These are phyloP conservation scores for Starmerella potacharoeniae DNA, from an alignment of 805 yeast genomes.

Conservation along the genomic window DNA sequence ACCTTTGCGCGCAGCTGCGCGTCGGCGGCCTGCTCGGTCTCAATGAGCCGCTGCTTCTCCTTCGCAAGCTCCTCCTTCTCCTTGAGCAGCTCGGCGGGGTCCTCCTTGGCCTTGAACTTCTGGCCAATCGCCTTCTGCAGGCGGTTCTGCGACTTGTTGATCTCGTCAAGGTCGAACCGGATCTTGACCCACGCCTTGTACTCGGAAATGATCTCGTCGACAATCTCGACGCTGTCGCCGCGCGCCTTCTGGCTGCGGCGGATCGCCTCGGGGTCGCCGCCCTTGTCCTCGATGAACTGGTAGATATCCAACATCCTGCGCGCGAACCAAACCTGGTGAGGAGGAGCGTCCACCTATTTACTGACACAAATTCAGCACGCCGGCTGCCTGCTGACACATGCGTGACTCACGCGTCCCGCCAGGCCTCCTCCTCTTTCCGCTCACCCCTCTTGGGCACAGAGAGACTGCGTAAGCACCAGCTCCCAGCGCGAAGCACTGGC, in stretches of 20 bases:
- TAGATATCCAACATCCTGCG: conserved; percentile 77
- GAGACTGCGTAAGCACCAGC: no score
- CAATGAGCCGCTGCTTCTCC: conserved; percentile 55
- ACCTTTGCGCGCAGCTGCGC: conserved; percentile 64
- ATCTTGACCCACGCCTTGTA: conserved; percentile 88
- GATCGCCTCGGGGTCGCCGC: conserved; percentile 87
- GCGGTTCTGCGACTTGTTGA: conserved; percentile 79
- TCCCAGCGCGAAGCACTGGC: no score
- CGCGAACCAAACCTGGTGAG: background rate
- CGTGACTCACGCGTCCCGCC: no score
- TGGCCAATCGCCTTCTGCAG: conserved; percentile 87
- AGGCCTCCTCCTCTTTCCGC: no score
- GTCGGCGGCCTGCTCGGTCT: conserved; percentile 72
- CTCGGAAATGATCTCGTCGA: conserved; percentile 85
- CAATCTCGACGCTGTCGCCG: conserved; percentile 87
- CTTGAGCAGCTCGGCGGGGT: conserved; percentile 70
- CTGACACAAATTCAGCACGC: no score
- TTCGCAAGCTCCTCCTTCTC: conserved; percentile 65
- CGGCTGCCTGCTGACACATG: no score
- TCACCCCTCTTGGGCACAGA: no score
- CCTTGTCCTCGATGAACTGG: conserved; percentile 88
- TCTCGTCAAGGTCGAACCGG: conserved; percentile 79
- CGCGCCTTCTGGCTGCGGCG: conserved; percentile 85
- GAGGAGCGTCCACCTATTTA: no score
- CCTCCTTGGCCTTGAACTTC: conserved; percentile 90